Evolutionary conservation across 768 basidiomycete genomes (phyloP), one percentile per base, ranked within the genome.

Genomic region (Leucocoprinus sp.): DNA sequence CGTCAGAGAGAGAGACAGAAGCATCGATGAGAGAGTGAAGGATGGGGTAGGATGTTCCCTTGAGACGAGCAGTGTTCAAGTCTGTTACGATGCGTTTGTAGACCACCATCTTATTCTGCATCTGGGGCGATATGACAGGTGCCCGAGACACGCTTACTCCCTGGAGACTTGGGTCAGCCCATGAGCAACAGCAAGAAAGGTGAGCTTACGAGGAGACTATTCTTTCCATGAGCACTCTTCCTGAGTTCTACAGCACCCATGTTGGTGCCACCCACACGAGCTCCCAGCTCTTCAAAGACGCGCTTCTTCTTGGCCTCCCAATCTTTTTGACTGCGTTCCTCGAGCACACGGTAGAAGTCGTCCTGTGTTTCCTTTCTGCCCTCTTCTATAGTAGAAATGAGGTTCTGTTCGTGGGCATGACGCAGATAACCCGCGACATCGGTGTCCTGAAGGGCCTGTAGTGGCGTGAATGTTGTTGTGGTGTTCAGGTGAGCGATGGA

Each of bases 31-130:
- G 70, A 1, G 79, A 66, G 53, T 89, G 84, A 6, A 91, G 65
- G 49, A 92, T 71, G 5, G 88, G 86, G 60, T 74, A 91, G 1
- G 82, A 88, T 4, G 71, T 79, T 14, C 78, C 83, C 2, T 81
- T 76, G 14, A 83, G 65, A 34, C 92, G 70, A 0, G 86, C 76
- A 29, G 70, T 63, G 65, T 96, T 93, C 41, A 97, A 67, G 18
- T 88, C 80, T 5, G 75, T 69, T 34, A 97, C 69, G 24, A 87
- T 82, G 38, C 80, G 78, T 67, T 93, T 88, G 60, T 97, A 99
- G 9, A 80, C 82, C 85, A 97, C 90, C 93, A 97, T 93, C 64
- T 88, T 89, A 63, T 75, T 80, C 62, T 93, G 92, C 83, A 86
- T 86, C 57, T 89, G 85, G 31, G 87, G 61, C 11, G 73, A 78